Percentiles rank a stretch among this genome's conserved stretches.
Evolutionary conservation across 2,329 filamentous ascomycete genomes (phyloP).

Genomic region (Microsporum ferrugineum): DNA sequence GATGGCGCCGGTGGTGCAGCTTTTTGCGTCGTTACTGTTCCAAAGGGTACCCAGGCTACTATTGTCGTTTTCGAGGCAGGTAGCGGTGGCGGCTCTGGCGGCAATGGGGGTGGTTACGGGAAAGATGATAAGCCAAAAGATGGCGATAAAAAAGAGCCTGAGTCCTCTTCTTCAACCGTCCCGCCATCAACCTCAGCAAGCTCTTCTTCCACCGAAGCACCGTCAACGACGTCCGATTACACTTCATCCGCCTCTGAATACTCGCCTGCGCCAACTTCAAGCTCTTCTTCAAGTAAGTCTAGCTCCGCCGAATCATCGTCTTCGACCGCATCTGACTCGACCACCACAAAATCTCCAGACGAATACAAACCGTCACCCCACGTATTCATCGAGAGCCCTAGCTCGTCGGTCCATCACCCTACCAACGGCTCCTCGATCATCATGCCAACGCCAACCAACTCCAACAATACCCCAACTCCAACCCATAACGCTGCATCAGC

Average conservation of each 20-base stretch:
- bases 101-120: not conserved
- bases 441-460: conserved; percentile 5
- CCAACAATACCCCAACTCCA: conserved; percentile 6
- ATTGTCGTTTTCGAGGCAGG: conserved; percentile 50
- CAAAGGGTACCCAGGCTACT: conserved; percentile 53
- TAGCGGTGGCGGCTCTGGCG: conserved; percentile 28
- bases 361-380: conserved; percentile 8
- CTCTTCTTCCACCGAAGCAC: conserved; percentile 7
- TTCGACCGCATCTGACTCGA: conserved; percentile 5
- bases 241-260: conserved; percentile 17
- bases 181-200: conserved; percentile 7
- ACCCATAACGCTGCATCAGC: conserved; percentile 12
- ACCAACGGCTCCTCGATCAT: conserved; percentile 11
- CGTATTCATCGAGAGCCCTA: conserved; percentile 10
- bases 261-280: conserved; percentile 12
- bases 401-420: conserved; percentile 7
- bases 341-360: conserved; percentile 4
- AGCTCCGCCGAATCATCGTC: conserved; percentile 1
- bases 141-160: not conserved
- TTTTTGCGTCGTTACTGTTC: conserved; percentile 68
- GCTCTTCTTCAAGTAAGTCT: conserved; percentile 8
- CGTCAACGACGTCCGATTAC: conserved; percentile 13
- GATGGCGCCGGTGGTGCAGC: conserved; percentile 55
- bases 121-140: conserved; percentile 4
- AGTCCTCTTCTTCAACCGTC: not conserved